Evolutionary conservation across 768 basidiomycete species (phyloP).

Genomic region (Tylopilus plumbeoviolaceoides): DNA sequence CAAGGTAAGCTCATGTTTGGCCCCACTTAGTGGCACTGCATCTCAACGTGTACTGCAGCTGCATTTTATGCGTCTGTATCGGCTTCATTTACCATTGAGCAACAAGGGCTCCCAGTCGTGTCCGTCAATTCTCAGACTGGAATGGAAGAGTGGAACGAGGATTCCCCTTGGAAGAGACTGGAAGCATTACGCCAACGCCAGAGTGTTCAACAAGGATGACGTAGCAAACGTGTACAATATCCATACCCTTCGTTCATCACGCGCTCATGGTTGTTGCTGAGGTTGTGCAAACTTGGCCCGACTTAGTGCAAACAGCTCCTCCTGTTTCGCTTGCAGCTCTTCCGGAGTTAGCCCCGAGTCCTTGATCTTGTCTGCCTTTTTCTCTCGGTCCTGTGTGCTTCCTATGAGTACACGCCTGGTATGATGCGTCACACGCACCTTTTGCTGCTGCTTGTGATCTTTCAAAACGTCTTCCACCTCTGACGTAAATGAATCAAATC

Average conservation of each 20-base stretch:
- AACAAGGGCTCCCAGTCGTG: slow-evolving; percentile 65
- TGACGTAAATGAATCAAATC: slow-evolving; percentile 85
- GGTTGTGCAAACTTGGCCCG: slow-evolving; percentile 72
- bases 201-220: slow-evolving; percentile 30
- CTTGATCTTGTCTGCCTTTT: slow-evolving; percentile 87
- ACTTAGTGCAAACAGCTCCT: slow-evolving; percentile 89
- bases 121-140: slow-evolving; percentile 26
- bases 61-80: slow-evolving; percentile 73
- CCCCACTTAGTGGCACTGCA: background rate
- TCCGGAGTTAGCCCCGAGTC: slow-evolving; percentile 88
- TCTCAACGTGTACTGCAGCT: slow-evolving; percentile 41
- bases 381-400: slow-evolving; percentile 69
- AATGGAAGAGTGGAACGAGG: slow-evolving; percentile 65
- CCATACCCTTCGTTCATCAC: slow-evolving; percentile 4
- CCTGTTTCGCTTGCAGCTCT: slow-evolving; percentile 83
- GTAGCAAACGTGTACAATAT: slow-evolving; percentile 28
- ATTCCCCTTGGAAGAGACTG: slow-evolving; percentile 55
- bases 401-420: slow-evolving; percentile 1
- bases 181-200: slow-evolving; percentile 44
- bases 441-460: slow-evolving; percentile 94
- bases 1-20: slow-evolving; percentile 48
- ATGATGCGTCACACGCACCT: slow-evolving; percentile 46
- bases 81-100: slow-evolving; percentile 81
- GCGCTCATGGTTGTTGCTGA: slow-evolving; percentile 36
- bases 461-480: slow-evolving; percentile 92